Evolutionary conservation across 2,329 filamentous ascomycete species (phyloP), one percentile per base, ranked within the genome.

Genomic region (Alternaria sp.): DNA sequence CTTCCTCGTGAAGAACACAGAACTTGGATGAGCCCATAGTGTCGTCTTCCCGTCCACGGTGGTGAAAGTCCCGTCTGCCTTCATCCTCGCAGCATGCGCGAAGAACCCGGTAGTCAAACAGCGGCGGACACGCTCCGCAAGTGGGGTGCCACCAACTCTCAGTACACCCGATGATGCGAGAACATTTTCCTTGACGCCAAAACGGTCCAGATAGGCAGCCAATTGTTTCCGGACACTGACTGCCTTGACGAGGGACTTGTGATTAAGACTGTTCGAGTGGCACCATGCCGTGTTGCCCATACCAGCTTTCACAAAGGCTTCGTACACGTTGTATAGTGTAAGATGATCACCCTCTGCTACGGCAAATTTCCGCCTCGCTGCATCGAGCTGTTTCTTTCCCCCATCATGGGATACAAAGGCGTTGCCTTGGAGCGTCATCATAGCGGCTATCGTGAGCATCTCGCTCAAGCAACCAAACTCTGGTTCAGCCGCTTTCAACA

Each of bases 1-100:
- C 81, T 96, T 97, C 57, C 94, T 89, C 78, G 97, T 96, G 83
- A 98, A 98, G 88, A 98, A 93, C 68, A 98, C 81, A 39, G 91
- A 96, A 73, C 88, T 96, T 0, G 95, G 95, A 79, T 99, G 95
- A 22, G 93, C 93, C 81, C 96, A 87, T 54, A 98, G 82, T 5
- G 88, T 86, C 51, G 90, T 90, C 39, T 88, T 88, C 30, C 93
- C 93, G 62, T 89, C 89, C n/a, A 97, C 89, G 51, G 92, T 94
- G 68, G 87, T 88, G 77, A 97, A 97, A 5, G 88, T 94, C 14
- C 95, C 95, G 81, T 98, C 94, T 0, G 92, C 86, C 78, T 96
- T 92, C 94, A 98, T 97, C 74, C 89, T 89, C 44, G 95, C 95
- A 4, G 93, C 94, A 76, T 98, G 93, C 1, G 93, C 90, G 79